These are phyloP conservation scores for Phoma sp. DNA, from an alignment of 2,329 filamentous ascomycete species.

Conservation along the genomic window DNA sequence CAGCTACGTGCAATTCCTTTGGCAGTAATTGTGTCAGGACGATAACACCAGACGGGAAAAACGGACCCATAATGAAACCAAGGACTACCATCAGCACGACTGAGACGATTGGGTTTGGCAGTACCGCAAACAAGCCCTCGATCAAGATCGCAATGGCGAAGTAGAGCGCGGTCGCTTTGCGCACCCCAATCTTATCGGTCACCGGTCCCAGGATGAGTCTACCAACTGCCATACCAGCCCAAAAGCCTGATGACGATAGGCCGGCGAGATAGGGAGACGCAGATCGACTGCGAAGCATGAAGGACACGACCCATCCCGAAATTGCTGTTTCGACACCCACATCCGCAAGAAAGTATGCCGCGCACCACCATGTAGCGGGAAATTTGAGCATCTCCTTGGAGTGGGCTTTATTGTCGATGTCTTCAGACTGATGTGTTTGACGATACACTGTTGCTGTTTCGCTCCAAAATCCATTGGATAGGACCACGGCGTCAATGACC, in stretches of 20 bases:
- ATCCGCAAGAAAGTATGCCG: constrained; percentile 54
- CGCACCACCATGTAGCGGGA: constrained; percentile 52
- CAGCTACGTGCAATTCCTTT: constrained; percentile 51
- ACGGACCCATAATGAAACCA: constrained; percentile 53
- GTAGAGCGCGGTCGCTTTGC: constrained; percentile 35
- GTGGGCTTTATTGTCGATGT: constrained; percentile 4
- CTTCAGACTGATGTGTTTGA: constrained; percentile 27
- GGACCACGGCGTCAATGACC: constrained; percentile 24
- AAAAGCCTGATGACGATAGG: constrained; percentile 55
- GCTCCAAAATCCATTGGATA: constrained; percentile 49
- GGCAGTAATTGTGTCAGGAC: constrained; percentile 50
- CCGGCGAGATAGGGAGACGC: constrained; percentile 48
- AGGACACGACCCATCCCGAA: constrained; percentile 57
- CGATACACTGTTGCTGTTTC: constrained; percentile 46
- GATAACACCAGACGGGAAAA: constrained; percentile 54
- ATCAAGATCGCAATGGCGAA: constrained; percentile 29
- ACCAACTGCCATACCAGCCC: constrained; percentile 55
- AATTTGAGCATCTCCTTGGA: constrained; percentile 41
- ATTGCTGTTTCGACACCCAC: constrained; percentile 56
- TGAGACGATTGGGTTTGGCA: constrained; percentile 31
- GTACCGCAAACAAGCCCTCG: constrained; percentile 30
- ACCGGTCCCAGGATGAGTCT: constrained; percentile 39
- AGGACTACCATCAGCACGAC: constrained; percentile 42
- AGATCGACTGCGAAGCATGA: constrained; percentile 53
- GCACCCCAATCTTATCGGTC: constrained; percentile 39